Base-by-base conservation (phyloP, 2,329 filamentous ascomycete genomes). In the Penicillium sp. region DNA sequence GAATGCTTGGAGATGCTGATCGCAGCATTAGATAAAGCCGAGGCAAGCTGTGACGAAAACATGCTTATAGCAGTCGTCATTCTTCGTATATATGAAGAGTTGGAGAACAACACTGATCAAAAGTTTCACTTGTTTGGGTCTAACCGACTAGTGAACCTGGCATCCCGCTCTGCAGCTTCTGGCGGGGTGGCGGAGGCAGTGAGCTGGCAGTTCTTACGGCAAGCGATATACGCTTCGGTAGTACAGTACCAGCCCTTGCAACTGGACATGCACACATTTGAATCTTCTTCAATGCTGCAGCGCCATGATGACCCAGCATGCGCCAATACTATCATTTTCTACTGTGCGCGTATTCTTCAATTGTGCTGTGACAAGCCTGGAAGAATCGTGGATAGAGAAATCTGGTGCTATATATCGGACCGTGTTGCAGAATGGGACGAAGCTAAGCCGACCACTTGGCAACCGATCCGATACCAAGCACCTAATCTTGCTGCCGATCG, bases 41-140 rank as follows among this genome's bases (percentile, higher is more conserved):
- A 72, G 13, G 67, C 73, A 1, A 72, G 72, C 1, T 78, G 76
- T 60, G 76, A 79, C 45, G 78, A 79, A 31, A 77, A 75, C 14
- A 72, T 80, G 2, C 65, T 81, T 0, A 72, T 78, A 1, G 77
- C 78, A 0, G 78, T 82, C 0, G 79, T 81, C 8, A 72, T 81
- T 5, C 63, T 81, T 18, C 73, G 79, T 0, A 69, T 80, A 5
- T 79, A 81, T 49, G 79, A 81, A 60, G 79, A 81, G 61, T 54
- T 73, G 49, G 67, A 70, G 34, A 58, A 59, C 16, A 59, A 43
- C 1, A 63, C 63, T 3, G 73, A 76, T 27, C 65, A 72, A 21
- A 66, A 70, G 43, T 68, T 69, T 21, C 75, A 77, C 44, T 65
- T 75, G 5, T 57, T 73, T 9, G 75, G 74, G 1, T 74, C 73